Evolutionary conservation across 2,329 filamentous ascomycete species (phyloP), one percentile per base, ranked within the genome.

Genomic region (Fusarium begoniae): DNA sequence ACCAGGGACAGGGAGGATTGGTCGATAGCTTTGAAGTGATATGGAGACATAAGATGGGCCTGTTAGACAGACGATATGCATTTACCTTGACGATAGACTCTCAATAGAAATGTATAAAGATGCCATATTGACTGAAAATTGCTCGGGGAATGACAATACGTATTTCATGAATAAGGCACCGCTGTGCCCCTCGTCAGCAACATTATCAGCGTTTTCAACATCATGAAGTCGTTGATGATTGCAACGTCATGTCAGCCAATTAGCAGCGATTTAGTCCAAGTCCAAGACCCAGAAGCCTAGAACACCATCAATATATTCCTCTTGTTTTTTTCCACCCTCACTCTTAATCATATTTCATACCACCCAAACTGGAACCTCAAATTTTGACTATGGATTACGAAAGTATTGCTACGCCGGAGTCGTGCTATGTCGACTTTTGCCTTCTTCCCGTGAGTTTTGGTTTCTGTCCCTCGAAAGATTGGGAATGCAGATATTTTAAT

Each of bases 361-460:
- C 17, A 26, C 45, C 32, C 13, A 45, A 51, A 18, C 48, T 63
- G 22, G 56, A 9, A 15, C 40, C 32, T 14, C 18, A 17, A 37
- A 63, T 18, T 3, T 56, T 66, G 9, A 41, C 26, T 24, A 85
- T 84, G 81, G 83, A 87, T 74, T 90, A 89, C 81, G 79, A 82
- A 35, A 81, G 81, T 45, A 79, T 91, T 61, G 77, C 87, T 37
- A 96, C 94, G 2, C 95, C 95, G 8, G 85, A 89, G 63, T 85
- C 90, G 65, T 97, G 94, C 83, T 94, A 92, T 62, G 95, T 93
- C 66, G 95, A 98, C 84, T 98, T 98, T 82, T 98, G 95, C 82
- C 87, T 98, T 75, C 92, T 98, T 70, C 95, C 95, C 5, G 92
- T 93, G 79, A 69, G 89, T 84, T 40, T 40, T 22, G n/a, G 40